Evolutionary conservation across 306 rosid genomes (phyloP).

Genomic region (Glycyrrhiza uralensis): DNA sequence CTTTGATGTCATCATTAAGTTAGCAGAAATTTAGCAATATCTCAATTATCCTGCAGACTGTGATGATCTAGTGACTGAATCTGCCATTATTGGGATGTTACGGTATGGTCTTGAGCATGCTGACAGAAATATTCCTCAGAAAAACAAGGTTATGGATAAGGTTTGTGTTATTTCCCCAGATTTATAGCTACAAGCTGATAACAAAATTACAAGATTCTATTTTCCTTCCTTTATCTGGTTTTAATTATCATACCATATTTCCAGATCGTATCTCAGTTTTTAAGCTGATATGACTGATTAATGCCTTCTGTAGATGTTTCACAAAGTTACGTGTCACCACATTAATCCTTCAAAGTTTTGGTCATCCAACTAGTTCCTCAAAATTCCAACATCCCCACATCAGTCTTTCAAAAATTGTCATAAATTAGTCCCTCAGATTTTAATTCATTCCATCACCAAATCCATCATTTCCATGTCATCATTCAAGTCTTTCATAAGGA

Average conservation of each 20-base stretch:
- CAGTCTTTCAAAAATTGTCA: no score
- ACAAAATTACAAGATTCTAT: background rate
- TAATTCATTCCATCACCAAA: background rate
- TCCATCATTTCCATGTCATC: no score
- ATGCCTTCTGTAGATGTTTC: background rate
- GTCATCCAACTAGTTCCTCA: no score
- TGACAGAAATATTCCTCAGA: constrained; percentile 61
- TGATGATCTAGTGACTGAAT: constrained; percentile 47
- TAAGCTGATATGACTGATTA: background rate
- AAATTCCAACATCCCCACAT: no score
- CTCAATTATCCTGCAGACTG: constrained; percentile 44
- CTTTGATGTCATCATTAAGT: background rate
- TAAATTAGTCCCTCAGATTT: no score
- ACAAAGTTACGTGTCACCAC: background rate
- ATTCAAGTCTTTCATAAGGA: background rate
- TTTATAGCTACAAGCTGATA: background rate
- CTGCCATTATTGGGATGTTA: constrained; percentile 60
- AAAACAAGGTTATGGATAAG: constrained; percentile 35
- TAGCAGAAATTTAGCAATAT: background rate
- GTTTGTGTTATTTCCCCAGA: constrained; percentile 34
- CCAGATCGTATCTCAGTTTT: background rate
- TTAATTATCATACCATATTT: background rate
- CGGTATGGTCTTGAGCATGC: constrained; percentile 75
- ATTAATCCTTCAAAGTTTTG: background rate
- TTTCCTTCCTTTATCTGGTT: background rate